Evolutionary conservation across 176 grass and related monocot genomes (phyloP).

Genomic region (Lolium multiflorum): DNA sequence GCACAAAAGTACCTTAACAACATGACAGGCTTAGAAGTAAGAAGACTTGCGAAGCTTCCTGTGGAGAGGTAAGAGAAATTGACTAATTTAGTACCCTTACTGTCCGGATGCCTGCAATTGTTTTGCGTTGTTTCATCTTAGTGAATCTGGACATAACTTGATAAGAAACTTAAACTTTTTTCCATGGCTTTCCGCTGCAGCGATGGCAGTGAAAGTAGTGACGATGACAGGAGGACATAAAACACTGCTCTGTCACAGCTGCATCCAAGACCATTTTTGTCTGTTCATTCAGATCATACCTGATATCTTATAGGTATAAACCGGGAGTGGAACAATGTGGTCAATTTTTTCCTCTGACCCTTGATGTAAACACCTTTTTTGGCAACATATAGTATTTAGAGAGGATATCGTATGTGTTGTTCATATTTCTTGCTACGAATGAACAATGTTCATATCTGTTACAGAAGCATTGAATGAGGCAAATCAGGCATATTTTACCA

Average conservation of each 20-base stretch:
- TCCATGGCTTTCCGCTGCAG: slow-evolving; percentile 48
- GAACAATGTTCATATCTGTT: slow-evolving; percentile 11
- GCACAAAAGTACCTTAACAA: slow-evolving; percentile 75
- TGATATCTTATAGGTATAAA: slow-evolving; percentile 43
- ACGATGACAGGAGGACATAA: slow-evolving; percentile 64
- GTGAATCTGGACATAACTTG: slow-evolving; percentile 3
- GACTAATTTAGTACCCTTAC: slow-evolving; percentile 5
- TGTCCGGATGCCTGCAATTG: not conserved
- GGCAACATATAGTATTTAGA: not conserved
- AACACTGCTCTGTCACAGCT: slow-evolving; percentile 8
- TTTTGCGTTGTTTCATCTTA: slow-evolving; percentile 8
- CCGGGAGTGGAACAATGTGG: slow-evolving; percentile 27
- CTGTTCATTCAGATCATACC: not conserved
- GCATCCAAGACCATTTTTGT: not conserved
- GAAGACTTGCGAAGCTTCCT: slow-evolving; percentile 89
- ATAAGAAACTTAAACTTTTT: slow-evolving; percentile 19
- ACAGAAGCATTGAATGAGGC: not conserved
- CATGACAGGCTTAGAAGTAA: slow-evolving; percentile 93
- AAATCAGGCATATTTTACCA: not conserved
- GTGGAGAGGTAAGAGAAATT: slow-evolving; percentile 74
- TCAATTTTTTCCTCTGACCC: slow-evolving; percentile 44
- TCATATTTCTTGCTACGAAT: slow-evolving; percentile 28
- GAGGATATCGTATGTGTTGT: slow-evolving; percentile 38
- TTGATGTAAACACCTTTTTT: slow-evolving; percentile 49
- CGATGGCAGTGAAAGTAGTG: slow-evolving; percentile 84